Evolutionary conservation across 108 stramenopile species (phyloP).

Genomic region (Cyclotella choctawhatcheeana): DNA sequence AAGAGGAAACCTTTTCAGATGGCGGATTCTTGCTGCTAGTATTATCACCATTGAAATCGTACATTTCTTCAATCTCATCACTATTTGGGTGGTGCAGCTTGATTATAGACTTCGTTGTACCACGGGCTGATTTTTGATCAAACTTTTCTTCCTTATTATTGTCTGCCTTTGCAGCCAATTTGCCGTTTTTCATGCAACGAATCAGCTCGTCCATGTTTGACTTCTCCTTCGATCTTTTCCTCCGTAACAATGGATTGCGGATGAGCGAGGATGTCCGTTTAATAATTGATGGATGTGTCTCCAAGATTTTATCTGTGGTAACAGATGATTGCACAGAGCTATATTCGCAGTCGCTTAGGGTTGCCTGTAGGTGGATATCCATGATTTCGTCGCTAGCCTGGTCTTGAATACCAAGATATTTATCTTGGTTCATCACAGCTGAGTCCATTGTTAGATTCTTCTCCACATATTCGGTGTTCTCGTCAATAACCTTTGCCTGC

Average conservation of each 20-base stretch:
- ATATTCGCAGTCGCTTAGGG: constrained; percentile 35
- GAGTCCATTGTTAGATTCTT: no score
- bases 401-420: background rate
- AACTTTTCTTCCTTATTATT: constrained; percentile 17
- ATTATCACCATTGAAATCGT: background rate
- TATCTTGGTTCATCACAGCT: constrained; percentile 4
- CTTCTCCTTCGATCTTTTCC: constrained; percentile 12
- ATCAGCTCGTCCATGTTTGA: background rate
- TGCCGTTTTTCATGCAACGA: constrained; percentile 23
- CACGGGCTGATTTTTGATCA: background rate
- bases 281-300: constrained; percentile 12
- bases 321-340: constrained; percentile 45
- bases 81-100: no score
- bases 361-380: constrained; percentile 31
- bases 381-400: background rate
- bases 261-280: constrained; percentile 32
- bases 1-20: background rate
- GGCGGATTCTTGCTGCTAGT: background rate
- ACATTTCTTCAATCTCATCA: background rate
- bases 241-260: constrained; percentile 24
- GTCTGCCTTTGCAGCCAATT: constrained; percentile 20
- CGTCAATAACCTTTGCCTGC: constrained; percentile 32
- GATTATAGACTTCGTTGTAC: no score
- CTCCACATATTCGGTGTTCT: constrained; percentile 34
- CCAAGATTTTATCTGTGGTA: constrained; percentile 21